Percentiles rank a stretch among this genome's conserved stretches.
Conservation (phyloP, 2,329 filamentous ascomycete genomes). For the Colletotrichum sp. region DNA sequence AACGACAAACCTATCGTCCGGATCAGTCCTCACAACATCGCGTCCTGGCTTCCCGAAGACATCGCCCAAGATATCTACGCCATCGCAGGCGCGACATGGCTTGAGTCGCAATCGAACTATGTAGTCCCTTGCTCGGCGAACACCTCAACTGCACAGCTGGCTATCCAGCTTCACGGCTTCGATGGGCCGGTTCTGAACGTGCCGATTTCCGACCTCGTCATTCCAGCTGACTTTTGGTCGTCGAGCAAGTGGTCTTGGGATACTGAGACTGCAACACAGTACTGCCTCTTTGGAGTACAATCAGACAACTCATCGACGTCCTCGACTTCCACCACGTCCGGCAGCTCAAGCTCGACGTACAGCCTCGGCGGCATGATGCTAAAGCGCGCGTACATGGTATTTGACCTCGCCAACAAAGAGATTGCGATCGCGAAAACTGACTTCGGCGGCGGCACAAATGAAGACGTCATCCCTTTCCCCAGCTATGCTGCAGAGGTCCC, state of each 20-base stretch:
- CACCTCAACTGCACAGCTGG: constrained; percentile 25
- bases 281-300: constrained; percentile 36
- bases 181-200: constrained; percentile 31
- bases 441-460: constrained; percentile 21
- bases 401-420: constrained; percentile 35
- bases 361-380: constrained; percentile 30
- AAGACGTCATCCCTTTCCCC: constrained; percentile 30
- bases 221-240: constrained; percentile 20
- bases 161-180: constrained; percentile 28
- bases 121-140: constrained; percentile 29
- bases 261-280: neutral
- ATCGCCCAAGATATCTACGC: constrained; percentile 30
- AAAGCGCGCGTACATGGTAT: constrained; percentile 36
- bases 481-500: constrained; percentile 29
- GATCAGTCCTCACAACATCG: neutral
- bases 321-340: neutral
- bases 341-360: neutral
- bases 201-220: constrained; percentile 31
- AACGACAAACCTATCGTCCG: neutral
- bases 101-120: constrained; percentile 1
- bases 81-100: constrained; percentile 29
- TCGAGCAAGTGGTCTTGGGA: neutral
- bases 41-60: constrained; percentile 24
- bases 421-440: constrained; percentile 34
- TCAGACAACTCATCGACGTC: constrained; percentile 17